Evolutionary conservation across 148 eudicot genomes (phyloP).

Genomic region (Silene latifolia): DNA sequence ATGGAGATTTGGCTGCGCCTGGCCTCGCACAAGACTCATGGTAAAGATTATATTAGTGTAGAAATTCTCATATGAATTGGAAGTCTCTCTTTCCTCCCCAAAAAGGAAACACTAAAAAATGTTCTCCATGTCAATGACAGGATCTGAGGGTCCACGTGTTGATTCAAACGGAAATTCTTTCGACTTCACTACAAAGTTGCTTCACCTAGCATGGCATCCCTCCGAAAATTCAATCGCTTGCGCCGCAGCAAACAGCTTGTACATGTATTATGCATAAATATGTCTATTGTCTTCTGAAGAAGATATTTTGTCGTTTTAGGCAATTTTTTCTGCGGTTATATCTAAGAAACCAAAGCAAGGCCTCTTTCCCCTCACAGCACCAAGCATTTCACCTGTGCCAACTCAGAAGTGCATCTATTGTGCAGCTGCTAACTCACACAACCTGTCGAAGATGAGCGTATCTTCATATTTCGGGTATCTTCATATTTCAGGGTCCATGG

Average conservation of each 20-base stretch:
- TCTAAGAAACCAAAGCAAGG: slow-evolving; percentile 13
- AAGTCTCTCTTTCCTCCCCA: background rate
- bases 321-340: slow-evolving; percentile 19
- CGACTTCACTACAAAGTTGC: slow-evolving; percentile 78
- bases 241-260: slow-evolving; percentile 94
- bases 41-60: too few relatives aligned
- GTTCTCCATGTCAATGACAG: slow-evolving; percentile 34
- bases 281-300: slow-evolving; percentile 10
- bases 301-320: slow-evolving; percentile 18
- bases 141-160: slow-evolving; percentile 66
- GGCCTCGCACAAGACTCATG: background rate
- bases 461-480: too few relatives aligned
- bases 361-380: slow-evolving; percentile 26
- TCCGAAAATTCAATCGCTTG: slow-evolving; percentile 81
- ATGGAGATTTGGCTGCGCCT: background rate
- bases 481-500: slow-evolving; percentile 21
- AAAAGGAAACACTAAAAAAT: background rate
- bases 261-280: slow-evolving; percentile 86
- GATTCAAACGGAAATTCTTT: slow-evolving; percentile 74
- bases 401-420: background rate
- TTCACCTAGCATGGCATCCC: slow-evolving; percentile 96
- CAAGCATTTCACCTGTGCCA: slow-evolving; percentile 18
- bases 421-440: too few relatives aligned
- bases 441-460: background rate
- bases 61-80: background rate